Percentiles rank a stretch among this genome's conserved stretches.
Conservation (phyloP, 2,329 filamentous ascomycete genomes). For the Xylariaceae sp. region DNA sequence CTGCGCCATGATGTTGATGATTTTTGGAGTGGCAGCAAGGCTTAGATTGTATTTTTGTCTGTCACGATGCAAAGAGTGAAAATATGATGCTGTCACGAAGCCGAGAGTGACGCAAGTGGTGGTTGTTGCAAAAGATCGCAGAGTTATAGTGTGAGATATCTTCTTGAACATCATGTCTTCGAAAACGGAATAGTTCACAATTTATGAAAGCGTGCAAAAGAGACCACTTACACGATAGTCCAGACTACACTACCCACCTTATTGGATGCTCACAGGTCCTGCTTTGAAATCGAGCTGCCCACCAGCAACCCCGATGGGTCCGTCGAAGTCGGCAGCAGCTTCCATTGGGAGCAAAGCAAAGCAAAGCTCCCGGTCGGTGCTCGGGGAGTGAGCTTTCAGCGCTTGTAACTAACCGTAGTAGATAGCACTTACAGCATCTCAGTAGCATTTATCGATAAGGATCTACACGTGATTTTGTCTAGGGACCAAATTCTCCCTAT, state of each 20-base stretch:
- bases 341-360: neutral
- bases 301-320: conserved; percentile 13
- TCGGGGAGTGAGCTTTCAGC: no score
- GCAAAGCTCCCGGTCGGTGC: conserved; percentile 17
- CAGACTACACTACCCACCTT: conserved; percentile 26
- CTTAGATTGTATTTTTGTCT: conserved; percentile 22
- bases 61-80: conserved; percentile 33
- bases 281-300: conserved; percentile 47
- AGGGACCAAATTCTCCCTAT: conserved; percentile 14
- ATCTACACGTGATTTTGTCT: conserved; percentile 22
- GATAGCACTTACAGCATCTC: no score
- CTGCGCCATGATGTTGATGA: conserved; percentile 38
- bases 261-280: conserved; percentile 33
- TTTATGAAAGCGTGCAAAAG: conserved; percentile 26
- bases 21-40: conserved; percentile 8
- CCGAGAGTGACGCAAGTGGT: conserved; percentile 34
- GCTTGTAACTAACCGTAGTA: neutral
- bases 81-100: conserved; percentile 37
- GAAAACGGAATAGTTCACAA: conserved; percentile 15
- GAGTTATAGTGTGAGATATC: conserved; percentile 35
- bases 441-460: conserved; percentile 27
- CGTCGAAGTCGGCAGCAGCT: conserved; percentile 17
- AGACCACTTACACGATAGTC: conserved; percentile 38
- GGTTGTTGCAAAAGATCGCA: conserved; percentile 35
- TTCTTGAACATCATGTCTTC: conserved; percentile 37